These are phyloP conservation scores for Fonsecaea nubica DNA, from an alignment of 2,329 filamentous ascomycete genomes.

Conservation along the genomic window DNA sequence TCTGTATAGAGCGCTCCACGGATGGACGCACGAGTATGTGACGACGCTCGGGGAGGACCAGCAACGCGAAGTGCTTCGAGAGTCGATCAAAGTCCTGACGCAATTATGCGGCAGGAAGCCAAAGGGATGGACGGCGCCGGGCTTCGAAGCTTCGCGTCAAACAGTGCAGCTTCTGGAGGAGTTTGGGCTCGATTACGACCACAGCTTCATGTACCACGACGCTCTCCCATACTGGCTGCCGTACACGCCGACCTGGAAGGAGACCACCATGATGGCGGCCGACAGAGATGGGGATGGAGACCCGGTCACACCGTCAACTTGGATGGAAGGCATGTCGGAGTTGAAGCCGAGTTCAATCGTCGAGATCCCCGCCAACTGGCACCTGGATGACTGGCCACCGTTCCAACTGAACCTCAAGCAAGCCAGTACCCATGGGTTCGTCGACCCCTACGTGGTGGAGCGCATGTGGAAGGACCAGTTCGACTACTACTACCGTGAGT, in stretches of 20 bases:
- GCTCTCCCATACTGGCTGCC: constrained; percentile 37
- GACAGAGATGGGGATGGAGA: not conserved
- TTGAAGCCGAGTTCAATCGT: constrained; percentile 49
- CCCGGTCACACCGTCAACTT: not conserved
- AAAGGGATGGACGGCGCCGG: constrained; percentile 60
- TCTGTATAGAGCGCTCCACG: constrained; percentile 63
- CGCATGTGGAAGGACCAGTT: constrained; percentile 56
- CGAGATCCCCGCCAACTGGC: constrained; percentile 56
- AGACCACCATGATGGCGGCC: not conserved
- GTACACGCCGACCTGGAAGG: not conserved
- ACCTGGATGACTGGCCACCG: constrained; percentile 57
- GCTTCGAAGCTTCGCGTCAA: constrained; percentile 49
- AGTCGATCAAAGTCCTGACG: constrained; percentile 74
- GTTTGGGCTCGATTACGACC: constrained; percentile 54
- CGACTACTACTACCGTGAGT: constrained; percentile 53
- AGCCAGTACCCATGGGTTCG: constrained; percentile 36
- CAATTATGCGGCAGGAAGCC: constrained; percentile 72
- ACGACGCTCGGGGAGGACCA: constrained; percentile 74
- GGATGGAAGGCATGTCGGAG: constrained; percentile 48
- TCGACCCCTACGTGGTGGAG: constrained; percentile 50
- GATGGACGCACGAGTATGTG: constrained; percentile 76
- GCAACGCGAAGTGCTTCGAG: constrained; percentile 77
- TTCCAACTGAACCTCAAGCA: constrained; percentile 46
- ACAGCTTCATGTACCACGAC: constrained; percentile 58
- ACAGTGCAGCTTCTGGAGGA: constrained; percentile 50